phyloP scores from a whole-genome alignment of 169 alveolate species.

The Babesia microti region DNA sequence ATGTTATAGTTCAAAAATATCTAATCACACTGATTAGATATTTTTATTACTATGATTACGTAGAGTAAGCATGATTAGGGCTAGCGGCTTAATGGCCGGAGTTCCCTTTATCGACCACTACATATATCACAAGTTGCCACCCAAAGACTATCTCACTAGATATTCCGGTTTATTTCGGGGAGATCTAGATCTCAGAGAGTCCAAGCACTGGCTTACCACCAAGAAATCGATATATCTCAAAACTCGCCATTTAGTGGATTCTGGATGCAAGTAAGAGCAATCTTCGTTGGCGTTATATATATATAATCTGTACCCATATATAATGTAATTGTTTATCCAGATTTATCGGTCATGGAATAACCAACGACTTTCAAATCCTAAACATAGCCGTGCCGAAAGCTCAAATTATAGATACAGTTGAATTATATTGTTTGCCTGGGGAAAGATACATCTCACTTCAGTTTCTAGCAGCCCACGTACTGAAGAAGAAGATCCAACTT shows the following conservation, averaged over 20 bases:
- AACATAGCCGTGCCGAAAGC: conserved; percentile 60
- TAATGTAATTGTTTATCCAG: conserved; percentile 11
- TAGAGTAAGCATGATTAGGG: conserved; percentile 58
- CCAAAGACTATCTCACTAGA: conserved; percentile 66
- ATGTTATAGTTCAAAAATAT: background rate
- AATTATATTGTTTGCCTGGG: conserved; percentile 60
- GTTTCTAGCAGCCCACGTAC: conserved; percentile 54
- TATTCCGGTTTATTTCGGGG: conserved; percentile 67
- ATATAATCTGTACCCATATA: too few relatives aligned
- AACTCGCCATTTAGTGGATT: conserved; percentile 55
- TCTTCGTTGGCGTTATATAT: background rate
- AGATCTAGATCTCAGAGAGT: conserved; percentile 58
- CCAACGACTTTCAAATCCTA: conserved; percentile 61
- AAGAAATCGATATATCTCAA: conserved; percentile 52
- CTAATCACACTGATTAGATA: background rate
- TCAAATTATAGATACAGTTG: conserved; percentile 64
- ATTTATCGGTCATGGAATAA: conserved; percentile 67
- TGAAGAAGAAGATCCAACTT: conserved; percentile 48
- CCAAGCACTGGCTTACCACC: conserved; percentile 61
- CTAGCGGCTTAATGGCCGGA: conserved; percentile 39
- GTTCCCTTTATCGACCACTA: conserved; percentile 66
- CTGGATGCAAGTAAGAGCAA: conserved; percentile 44
- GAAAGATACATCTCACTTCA: conserved; percentile 58
- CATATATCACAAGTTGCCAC: conserved; percentile 53
- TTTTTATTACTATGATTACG: background rate